Base-by-base conservation (phyloP, 2,329 filamentous ascomycete species). In the Graphilbum fragrans region DNA sequence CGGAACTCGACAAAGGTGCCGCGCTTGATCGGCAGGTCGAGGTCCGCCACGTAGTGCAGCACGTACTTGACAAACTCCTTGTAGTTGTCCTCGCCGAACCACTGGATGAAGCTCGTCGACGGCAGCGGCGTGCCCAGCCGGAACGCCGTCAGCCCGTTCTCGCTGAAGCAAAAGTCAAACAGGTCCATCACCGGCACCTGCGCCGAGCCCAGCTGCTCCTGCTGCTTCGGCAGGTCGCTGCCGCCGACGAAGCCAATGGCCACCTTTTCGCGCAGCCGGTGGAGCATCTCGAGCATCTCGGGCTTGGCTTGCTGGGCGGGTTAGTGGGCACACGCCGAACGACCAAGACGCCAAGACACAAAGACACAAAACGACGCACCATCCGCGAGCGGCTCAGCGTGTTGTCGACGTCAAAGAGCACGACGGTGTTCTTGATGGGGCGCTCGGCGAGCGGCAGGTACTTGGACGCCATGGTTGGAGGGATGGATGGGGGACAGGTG, bases 101-200 rank as follows among this genome's bases (percentile, higher is more conserved):
- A 94, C 53, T 77, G 63, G 67, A 96, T 94, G 75, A 96, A 98
- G 65, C 77, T 86, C 64, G 82, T 82, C 55, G 77, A 79, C 2
- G 80, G 70, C 44, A 96, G 76, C 42, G 74, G 71, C 59, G 80
- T 64, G 54, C 90, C 92, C 55, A 88, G 66, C 57, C 87, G 86
- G 72, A 74, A 94, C 35, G 90, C 92, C 2, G 84, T 93, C 52
- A 98, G 77, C 11, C 92, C 92, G 66, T 98, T 98, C 69, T 98
- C 92, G 45, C 87, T 71, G 68, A 98, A 98, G 75, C 83, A 92
- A 68, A 86, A 98, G 70, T 98, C 92, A 70, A 98, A 98, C 55
- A 96, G 79, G 47, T 77, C 70, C 40, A 80, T 87, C 47, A 96
- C 90, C 52, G 81, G 72, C 22, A 65, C 61, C 44, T 72, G 66